Percentiles rank a stretch among this genome's conserved stretches.
phyloP scores from a whole-genome alignment of 495 filamentous ascomycete genomes.

The Penicillium odoratum region DNA sequence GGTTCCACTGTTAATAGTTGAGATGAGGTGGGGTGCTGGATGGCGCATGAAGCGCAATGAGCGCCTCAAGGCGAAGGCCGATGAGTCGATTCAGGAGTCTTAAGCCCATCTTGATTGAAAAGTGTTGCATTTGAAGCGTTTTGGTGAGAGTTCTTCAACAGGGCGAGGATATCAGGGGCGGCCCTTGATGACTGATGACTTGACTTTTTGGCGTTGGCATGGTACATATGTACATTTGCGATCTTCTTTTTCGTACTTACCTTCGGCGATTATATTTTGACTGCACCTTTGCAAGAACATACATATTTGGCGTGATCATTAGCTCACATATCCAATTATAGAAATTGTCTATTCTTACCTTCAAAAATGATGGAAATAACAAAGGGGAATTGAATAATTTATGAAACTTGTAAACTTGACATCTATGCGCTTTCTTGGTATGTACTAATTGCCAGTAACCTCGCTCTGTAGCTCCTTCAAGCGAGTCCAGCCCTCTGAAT shows the following conservation, averaged over 20 bases:
- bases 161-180: background rate
- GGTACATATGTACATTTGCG: constrained; percentile 4
- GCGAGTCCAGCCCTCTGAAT: constrained; percentile 64
- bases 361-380: no score
- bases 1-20: constrained; percentile 37
- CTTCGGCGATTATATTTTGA: background rate
- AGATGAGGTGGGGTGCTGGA: constrained; percentile 45
- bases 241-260: constrained; percentile 2
- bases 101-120: background rate
- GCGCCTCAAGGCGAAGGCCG: constrained; percentile 21
- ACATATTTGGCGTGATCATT: background rate
- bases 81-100: constrained; percentile 5
- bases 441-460: constrained; percentile 34
- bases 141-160: background rate
- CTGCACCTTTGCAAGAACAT: background rate
- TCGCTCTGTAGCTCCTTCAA: constrained; percentile 54
- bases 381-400: background rate
- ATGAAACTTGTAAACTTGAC: background rate
- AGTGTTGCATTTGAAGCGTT: background rate
- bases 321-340: background rate
- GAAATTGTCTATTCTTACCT: background rate
- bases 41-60: constrained; percentile 40
- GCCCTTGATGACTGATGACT: constrained; percentile 7
- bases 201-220: background rate
- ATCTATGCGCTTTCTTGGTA: constrained; percentile 3